Conservation (phyloP, 2,329 filamentous ascomycete genomes). For the Ramularia collo-cygni region DNA sequence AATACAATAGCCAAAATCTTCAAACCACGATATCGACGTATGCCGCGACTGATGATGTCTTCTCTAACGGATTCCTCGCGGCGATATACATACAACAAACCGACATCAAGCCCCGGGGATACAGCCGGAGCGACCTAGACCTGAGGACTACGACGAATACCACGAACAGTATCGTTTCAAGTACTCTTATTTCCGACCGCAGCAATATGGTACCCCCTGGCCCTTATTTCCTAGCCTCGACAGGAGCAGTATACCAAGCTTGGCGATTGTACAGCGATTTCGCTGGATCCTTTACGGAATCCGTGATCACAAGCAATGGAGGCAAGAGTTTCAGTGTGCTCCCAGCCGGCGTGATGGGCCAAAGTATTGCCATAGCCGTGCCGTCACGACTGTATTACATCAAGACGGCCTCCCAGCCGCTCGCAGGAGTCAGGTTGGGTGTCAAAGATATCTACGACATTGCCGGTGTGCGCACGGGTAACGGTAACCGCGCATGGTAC, state of each 20-base stretch:
- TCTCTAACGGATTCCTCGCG: constrained; percentile 34
- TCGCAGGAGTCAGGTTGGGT: constrained; percentile 54
- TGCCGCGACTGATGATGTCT: constrained; percentile 35
- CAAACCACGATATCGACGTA: constrained; percentile 25
- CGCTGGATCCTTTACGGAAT: constrained; percentile 45
- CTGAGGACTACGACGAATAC: constrained; percentile 1
- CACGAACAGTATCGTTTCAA: constrained; percentile 15
- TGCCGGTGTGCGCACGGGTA: constrained; percentile 49
- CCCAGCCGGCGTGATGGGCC: constrained; percentile 33
- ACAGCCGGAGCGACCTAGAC: neutral
- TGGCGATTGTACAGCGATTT: constrained; percentile 46
- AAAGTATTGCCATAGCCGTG: constrained; percentile 45
- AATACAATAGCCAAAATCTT: constrained; percentile 22
- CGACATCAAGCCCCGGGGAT: constrained; percentile 7
- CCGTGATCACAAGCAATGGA: constrained; percentile 30
- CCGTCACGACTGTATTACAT: constrained; percentile 56
- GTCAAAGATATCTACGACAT: constrained; percentile 59
- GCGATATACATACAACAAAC: constrained; percentile 24
- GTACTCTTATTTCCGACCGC: constrained; percentile 13
- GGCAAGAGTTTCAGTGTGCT: constrained; percentile 40
- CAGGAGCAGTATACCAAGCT: constrained; percentile 42
- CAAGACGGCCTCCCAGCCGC: constrained; percentile 46
- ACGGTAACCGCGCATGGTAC: constrained; percentile 54
- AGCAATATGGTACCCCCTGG: constrained; percentile 34
- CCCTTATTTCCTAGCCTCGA: constrained; percentile 45